Evolutionary conservation across 2,329 filamentous ascomycete species (phyloP).

Genomic region (Zymoseptoria brevis): DNA sequence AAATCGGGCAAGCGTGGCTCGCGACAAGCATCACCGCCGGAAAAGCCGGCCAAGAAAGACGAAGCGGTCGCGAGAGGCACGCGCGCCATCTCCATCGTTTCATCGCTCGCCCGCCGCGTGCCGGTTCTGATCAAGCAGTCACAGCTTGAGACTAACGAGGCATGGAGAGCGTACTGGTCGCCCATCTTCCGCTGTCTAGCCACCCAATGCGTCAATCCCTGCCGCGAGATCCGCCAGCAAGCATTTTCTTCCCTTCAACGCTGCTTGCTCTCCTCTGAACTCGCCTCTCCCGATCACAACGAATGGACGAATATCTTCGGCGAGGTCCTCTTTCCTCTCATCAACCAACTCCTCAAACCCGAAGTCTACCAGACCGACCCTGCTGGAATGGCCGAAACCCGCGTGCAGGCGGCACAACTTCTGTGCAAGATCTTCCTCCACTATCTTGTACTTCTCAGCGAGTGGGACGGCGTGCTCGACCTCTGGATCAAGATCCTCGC

Average conservation of each 20-base stretch:
- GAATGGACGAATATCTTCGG: conserved; percentile 88
- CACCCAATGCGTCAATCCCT: conserved; percentile 87
- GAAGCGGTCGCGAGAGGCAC: conserved; percentile 68
- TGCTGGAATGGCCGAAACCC: conserved; percentile 88
- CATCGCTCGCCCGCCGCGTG: conserved; percentile 71
- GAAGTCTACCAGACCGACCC: conserved; percentile 90
- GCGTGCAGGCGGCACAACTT: conserved; percentile 82
- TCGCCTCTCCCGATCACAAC: conserved; percentile 75
- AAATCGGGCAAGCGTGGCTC: conserved; percentile 18
- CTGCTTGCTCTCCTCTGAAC: conserved; percentile 72
- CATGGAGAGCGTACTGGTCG: conserved; percentile 97
- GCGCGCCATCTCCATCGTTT: conserved; percentile 73
- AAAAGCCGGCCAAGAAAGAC: conserved; percentile 48
- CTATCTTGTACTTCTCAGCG: conserved; percentile 75
- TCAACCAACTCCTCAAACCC: conserved; percentile 78
- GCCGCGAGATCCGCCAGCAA: conserved; percentile 82
- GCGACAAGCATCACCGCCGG: conserved; percentile 14
- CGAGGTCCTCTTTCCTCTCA: conserved; percentile 87
- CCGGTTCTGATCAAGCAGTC: conserved; percentile 86
- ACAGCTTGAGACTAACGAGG: conserved; percentile 64
- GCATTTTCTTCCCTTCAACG: conserved; percentile 81
- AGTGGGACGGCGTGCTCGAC: conserved; percentile 82
- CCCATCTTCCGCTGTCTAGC: conserved; percentile 86
- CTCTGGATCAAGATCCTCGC: conserved; percentile 92
- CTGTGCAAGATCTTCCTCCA: conserved; percentile 94